Conservation (phyloP, 768 basidiomycete species). For the Collybia mongolica region DNA sequence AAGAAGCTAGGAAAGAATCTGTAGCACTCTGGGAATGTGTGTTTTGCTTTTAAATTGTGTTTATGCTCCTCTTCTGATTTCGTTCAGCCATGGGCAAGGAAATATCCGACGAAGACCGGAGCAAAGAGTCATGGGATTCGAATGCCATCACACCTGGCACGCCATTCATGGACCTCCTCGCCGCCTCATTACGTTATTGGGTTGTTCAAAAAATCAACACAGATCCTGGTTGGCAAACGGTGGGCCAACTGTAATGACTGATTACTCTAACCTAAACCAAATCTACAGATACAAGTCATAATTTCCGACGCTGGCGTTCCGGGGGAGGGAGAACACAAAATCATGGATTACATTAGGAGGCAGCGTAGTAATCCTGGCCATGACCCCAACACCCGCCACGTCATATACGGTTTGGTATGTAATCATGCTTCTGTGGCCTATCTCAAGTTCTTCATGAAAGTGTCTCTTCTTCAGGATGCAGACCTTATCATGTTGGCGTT, state of each 20-base stretch:
- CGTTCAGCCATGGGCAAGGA: slow-evolving; percentile 89
- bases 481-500: slow-evolving; percentile 98
- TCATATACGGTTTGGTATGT: slow-evolving; percentile 93
- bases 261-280: slow-evolving; percentile 4
- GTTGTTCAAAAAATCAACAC: slow-evolving; percentile 92
- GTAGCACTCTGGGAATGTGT: slow-evolving; percentile 83
- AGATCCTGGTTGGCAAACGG: slow-evolving; percentile 95
- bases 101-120: slow-evolving; percentile 76
- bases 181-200: slow-evolving; percentile 91
- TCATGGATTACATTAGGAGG: slow-evolving; percentile 96
- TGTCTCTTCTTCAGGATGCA: slow-evolving; percentile 69
- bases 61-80: slow-evolving; percentile 1
- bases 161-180: slow-evolving; percentile 95
- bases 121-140: slow-evolving; percentile 91
- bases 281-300: slow-evolving; percentile 80
- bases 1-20: slow-evolving; percentile 80
- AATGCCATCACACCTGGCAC: slow-evolving; percentile 99
- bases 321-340: slow-evolving; percentile 99
- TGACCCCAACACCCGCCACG: slow-evolving; percentile 93
- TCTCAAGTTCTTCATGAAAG: background rate
- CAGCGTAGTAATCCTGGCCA: slow-evolving; percentile 87
- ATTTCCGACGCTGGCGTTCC: slow-evolving; percentile 97
- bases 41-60: slow-evolving; percentile 12
- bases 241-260: slow-evolving; percentile 30
- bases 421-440: background rate